Evolutionary conservation across 768 basidiomycete species (phyloP), one percentile per base, ranked within the genome.

Genomic region (Kwoniella bestiolae): DNA sequence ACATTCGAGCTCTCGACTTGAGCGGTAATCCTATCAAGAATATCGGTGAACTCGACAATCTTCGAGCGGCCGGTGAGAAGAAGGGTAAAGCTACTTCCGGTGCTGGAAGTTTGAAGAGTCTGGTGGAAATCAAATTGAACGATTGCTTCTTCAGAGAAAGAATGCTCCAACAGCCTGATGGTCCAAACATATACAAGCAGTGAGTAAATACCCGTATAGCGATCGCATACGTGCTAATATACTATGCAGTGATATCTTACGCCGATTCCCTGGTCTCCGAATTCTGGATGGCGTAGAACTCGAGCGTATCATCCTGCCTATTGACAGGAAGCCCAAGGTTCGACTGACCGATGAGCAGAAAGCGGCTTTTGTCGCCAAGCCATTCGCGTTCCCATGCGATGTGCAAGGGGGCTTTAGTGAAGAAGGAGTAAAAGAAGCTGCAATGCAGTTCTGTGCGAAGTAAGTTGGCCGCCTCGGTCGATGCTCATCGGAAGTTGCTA

Each of bases 241-340:
- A 86, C 31, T 32, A 32, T 11, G 23, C 76, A 94, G 94, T 69
- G 91, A 94, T 68, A 85, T 95, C 63, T 85, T 87, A 12, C 86
- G 89, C 46, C 88, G 91, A 47, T 94, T 97, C 76, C 85, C 90
- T 0, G 86, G 90, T 31, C 81, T 98, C 44, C 86, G 88, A 61
- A 89, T 94, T 66, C 84, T 97, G 61, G 95, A 98, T 78, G 86
- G 88, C 68, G 88, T 90, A 77, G 85, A 91, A 6, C 87, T 97
- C 52, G 84, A 83, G 3, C 85, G 89, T 76, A 92, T 95, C 62
- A 86, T 87, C 1, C 94, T 87, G 16, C 87, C 89, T 7, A 84
- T 86, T 35, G 71, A 72, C 76, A 86, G 45, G 83, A 88, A 35
- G 75, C 83, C 34, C 81, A 86, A 58, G 67, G 66, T 69, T 80